Evolutionary conservation across 2,329 filamentous ascomycete species (phyloP).

Genomic region (Aureobasidium sp.): DNA sequence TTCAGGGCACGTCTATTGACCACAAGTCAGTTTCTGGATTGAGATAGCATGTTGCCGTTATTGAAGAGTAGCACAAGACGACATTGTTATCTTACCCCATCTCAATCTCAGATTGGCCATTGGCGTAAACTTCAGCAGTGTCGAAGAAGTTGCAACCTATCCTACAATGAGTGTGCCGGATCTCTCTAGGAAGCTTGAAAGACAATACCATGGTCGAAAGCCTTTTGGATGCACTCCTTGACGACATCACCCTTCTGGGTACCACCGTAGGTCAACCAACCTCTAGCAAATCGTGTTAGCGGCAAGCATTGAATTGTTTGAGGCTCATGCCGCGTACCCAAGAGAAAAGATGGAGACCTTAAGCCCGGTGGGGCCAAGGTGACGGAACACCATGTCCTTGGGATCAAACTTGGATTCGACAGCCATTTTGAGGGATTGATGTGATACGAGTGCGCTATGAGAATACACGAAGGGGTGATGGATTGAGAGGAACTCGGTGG

Average conservation of each 20-base stretch:
- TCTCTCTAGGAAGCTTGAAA: background rate
- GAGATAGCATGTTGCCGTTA: background rate
- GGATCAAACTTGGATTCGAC: constrained; percentile 42
- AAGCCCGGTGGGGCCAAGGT: constrained; percentile 38
- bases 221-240: constrained; percentile 42
- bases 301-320: background rate
- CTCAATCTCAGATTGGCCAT: constrained; percentile 53
- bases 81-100: constrained; percentile 34
- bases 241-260: constrained; percentile 42
- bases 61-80: background rate
- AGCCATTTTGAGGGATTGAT: constrained; percentile 13
- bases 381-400: constrained; percentile 40
- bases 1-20: constrained; percentile 29
- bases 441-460: background rate
- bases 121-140: constrained; percentile 46
- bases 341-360: constrained; percentile 29
- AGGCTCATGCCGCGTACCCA: background rate
- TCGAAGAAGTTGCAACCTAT: constrained; percentile 42
- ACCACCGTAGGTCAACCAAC: constrained; percentile 38
- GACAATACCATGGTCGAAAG: constrained; percentile 33
- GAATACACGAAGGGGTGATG: background rate
- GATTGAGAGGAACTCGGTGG: background rate
- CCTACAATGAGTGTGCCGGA: background rate
- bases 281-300: constrained; percentile 13
- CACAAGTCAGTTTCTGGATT: background rate